These are phyloP conservation scores for Boletus reticulatus DNA, from an alignment of 768 basidiomycete genomes.

Conservation along the genomic window DNA sequence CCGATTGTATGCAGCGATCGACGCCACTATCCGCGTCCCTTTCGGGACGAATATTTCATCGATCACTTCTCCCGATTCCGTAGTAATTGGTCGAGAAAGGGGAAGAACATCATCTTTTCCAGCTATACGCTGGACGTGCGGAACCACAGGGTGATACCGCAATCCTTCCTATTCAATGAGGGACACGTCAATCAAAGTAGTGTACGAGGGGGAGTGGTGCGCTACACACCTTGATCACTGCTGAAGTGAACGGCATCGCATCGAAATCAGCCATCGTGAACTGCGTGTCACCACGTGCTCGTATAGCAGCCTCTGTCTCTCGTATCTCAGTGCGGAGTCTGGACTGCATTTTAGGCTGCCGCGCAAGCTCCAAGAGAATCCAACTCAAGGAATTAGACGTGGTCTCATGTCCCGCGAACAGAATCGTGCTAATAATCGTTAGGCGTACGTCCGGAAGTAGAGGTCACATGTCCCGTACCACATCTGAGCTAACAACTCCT, in stretches of 20 bases:
- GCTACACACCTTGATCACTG: slow-evolving; percentile 31
- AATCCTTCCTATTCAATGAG: slow-evolving; percentile 39
- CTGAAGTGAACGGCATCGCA: slow-evolving; percentile 44
- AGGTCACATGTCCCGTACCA: slow-evolving; percentile 13
- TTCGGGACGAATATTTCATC: slow-evolving; percentile 47
- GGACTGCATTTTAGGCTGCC: slow-evolving; percentile 54
- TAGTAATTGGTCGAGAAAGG: slow-evolving; percentile 50
- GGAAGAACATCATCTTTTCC: slow-evolving; percentile 56
- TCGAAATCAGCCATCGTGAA: slow-evolving; percentile 44
- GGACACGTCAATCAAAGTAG: slow-evolving; percentile 16
- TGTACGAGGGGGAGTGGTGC: slow-evolving; percentile 12
- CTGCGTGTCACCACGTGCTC: slow-evolving; percentile 9
- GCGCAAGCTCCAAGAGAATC: slow-evolving; percentile 62
- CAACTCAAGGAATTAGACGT: slow-evolving; percentile 58
- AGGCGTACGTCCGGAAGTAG: background rate
- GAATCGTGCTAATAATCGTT: slow-evolving; percentile 37
- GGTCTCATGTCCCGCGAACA: slow-evolving; percentile 58
- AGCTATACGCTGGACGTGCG: slow-evolving; percentile 52
- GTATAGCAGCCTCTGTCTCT: slow-evolving; percentile 3
- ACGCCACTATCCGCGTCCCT: slow-evolving; percentile 49
- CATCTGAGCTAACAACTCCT: slow-evolving; percentile 16
- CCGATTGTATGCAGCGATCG: slow-evolving; percentile 59
- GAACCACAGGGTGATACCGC: slow-evolving; percentile 48
- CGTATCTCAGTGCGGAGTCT: slow-evolving; percentile 45
- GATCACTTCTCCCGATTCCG: slow-evolving; percentile 42